These are phyloP conservation scores for Lactarius vividus DNA, from an alignment of 768 basidiomycete genomes.

Conservation along the genomic window DNA sequence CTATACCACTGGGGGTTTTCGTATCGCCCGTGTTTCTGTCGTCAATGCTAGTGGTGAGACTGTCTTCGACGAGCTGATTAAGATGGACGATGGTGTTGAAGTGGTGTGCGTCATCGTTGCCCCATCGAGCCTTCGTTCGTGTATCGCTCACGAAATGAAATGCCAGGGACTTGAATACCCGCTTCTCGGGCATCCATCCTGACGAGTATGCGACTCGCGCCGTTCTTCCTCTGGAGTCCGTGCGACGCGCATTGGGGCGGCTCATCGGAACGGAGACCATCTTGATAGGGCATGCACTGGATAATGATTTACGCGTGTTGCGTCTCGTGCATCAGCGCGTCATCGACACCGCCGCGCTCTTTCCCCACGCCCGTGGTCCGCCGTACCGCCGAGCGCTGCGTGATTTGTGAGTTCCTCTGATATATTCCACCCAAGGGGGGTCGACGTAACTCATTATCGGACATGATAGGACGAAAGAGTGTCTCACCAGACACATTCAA, in stretches of 20 bases:
- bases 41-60: constrained; percentile 71
- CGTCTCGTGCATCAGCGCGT: constrained; percentile 82
- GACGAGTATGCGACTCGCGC: constrained; percentile 57
- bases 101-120: constrained; percentile 56
- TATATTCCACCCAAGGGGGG: not conserved
- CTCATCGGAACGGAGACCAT: constrained; percentile 80
- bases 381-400: constrained; percentile 77
- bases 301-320: constrained; percentile 91
- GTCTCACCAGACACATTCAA: constrained; percentile 80
- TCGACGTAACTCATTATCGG: not conserved
- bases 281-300: constrained; percentile 85
- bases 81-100: constrained; percentile 77
- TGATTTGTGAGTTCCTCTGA: constrained; percentile 58
- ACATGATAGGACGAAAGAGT: constrained; percentile 68
- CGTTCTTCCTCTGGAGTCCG: constrained; percentile 57
- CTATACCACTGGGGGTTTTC: constrained; percentile 90
- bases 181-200: constrained; percentile 78
- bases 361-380: constrained; percentile 77
- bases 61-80: constrained; percentile 79
- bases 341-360: constrained; percentile 85
- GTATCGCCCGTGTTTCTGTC: constrained; percentile 86
- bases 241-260: constrained; percentile 64
- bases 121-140: not conserved
- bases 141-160: not conserved
- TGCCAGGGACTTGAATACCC: constrained; percentile 83